A percentile compares a stretch with the other conserved stretches of the same genome.
phyloP scores from a whole-genome alignment of 2,329 filamentous ascomycete species.

The Paraphaeosphaeria sporulosa region DNA sequence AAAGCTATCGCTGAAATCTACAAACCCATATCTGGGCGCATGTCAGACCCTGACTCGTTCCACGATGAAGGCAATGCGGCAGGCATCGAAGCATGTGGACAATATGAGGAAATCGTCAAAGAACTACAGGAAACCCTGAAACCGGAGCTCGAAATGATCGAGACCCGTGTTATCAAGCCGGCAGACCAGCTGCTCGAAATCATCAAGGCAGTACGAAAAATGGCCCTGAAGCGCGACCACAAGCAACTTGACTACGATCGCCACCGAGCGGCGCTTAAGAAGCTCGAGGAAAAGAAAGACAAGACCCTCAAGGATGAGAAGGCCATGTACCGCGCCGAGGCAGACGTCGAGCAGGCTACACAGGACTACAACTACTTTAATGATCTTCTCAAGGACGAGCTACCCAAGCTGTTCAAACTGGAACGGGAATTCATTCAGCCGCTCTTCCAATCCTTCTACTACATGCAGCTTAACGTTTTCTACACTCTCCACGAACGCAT shows the following conservation, averaged over 20 bases:
- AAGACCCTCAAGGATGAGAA: constrained; percentile 97
- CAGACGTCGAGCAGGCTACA: constrained; percentile 86
- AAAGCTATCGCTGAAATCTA: constrained; percentile 96
- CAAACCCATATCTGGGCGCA: constrained; percentile 94
- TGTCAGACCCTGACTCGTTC: constrained; percentile 89
- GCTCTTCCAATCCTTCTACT: constrained; percentile 98
- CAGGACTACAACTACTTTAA: constrained; percentile 99
- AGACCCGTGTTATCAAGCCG: constrained; percentile 86
- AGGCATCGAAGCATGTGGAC: constrained; percentile 92
- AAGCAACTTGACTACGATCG: constrained; percentile 97
- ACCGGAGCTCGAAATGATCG: constrained; percentile 97
- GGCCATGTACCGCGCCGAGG: constrained; percentile 93
- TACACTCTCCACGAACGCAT: constrained; percentile 98
- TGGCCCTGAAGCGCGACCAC: constrained; percentile 88
- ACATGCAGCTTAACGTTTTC: constrained; percentile 99
- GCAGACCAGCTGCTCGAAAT: constrained; percentile 93
- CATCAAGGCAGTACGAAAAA: constrained; percentile 94
- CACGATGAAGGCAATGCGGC: constrained; percentile 86
- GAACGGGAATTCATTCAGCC: constrained; percentile 96
- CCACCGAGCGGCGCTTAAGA: constrained; percentile 83
- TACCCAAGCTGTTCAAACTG: constrained; percentile 87
- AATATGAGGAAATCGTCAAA: constrained; percentile 90
- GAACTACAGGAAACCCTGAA: constrained; percentile 87
- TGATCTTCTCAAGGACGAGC: constrained; percentile 92
- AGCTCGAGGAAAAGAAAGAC: constrained; percentile 97